Percentiles rank a stretch among this genome's conserved stretches.
These are phyloP conservation scores for Kodamaea jinghongensis DNA, from an alignment of 805 yeast genomes.

Conservation along the genomic window DNA sequence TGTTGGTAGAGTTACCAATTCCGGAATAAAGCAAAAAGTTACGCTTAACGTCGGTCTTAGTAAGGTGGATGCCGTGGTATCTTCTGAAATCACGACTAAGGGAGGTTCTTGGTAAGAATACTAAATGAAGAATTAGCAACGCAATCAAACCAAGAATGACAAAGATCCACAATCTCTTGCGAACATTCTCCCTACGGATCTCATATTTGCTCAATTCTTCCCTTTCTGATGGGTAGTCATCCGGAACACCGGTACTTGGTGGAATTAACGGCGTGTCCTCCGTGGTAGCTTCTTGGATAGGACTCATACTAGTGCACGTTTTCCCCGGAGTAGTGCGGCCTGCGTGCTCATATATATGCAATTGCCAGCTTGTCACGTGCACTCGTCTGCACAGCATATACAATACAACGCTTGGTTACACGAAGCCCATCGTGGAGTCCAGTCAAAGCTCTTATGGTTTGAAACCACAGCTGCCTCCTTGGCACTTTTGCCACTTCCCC, in stretches of 20 bases:
- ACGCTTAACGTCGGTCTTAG: conserved; percentile 69
- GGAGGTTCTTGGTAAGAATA: conserved; percentile 83
- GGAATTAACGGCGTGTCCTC: conserved; percentile 4
- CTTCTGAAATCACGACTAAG: conserved; percentile 77
- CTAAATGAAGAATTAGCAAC: conserved; percentile 56
- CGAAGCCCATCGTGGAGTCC: no score
- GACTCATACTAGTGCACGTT: not conserved
- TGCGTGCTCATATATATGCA: no score
- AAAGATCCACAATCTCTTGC: conserved; percentile 42
- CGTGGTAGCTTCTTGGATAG: not conserved
- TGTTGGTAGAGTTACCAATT: conserved; percentile 18
- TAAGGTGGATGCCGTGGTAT: conserved; percentile 61
- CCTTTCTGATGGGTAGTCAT: not conserved
- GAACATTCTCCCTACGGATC: conserved; percentile 2
- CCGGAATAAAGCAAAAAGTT: conserved; percentile 44
- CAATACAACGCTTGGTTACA: no score
- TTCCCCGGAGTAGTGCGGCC: no score
- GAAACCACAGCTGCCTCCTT: no score
- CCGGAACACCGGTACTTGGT: not conserved
- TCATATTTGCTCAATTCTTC: conserved; percentile 4
- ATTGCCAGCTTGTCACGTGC: no score
- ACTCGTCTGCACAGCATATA: no score
- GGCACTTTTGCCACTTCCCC: no score
- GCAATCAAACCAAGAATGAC: conserved; percentile 50
- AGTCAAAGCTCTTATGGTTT: no score